These are phyloP conservation scores for Brassica carinata DNA, from an alignment of 345 rosid genomes.

Conservation along the genomic window DNA sequence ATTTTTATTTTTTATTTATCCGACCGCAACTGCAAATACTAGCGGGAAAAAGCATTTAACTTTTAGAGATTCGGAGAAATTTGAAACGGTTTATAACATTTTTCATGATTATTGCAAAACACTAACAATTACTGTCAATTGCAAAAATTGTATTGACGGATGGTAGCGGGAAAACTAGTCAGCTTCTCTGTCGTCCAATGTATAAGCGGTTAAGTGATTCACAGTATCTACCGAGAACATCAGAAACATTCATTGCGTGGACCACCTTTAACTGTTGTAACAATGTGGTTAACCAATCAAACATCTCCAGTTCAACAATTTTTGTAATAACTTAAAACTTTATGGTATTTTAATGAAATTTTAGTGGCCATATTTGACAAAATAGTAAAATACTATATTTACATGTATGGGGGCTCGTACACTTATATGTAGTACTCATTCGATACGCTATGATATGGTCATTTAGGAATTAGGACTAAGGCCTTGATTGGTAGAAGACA, in stretches of 20 bases:
- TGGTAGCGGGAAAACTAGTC: too few species aligned
- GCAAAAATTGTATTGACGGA: too few species aligned
- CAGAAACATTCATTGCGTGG: not conserved
- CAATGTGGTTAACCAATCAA: conserved; percentile 14
- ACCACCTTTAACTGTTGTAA: conserved; percentile 13
- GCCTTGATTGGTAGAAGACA: too few species aligned
- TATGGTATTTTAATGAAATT: conserved; percentile 2
- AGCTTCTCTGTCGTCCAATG: not conserved
- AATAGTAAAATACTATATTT: not conserved
- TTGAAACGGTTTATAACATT: too few species aligned
- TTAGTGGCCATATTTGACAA: conserved; percentile 5
- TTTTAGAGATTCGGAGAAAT: too few species aligned
- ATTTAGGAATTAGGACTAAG: not conserved
- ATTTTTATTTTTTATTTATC: too few species aligned
- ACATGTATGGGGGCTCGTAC: conserved; percentile 6
- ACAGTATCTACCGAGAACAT: not conserved
- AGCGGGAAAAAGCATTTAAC: too few species aligned
- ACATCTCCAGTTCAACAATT: not conserved
- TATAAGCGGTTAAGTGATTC: not conserved
- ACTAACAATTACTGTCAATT: too few species aligned
- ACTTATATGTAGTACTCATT: not conserved
- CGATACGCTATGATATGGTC: conserved; percentile 15
- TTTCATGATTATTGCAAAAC: too few species aligned
- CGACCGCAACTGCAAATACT: too few species aligned
- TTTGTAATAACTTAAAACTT: not conserved